phyloP scores from a whole-genome alignment of 257 asterid genomes.

The Thymus mandschuricus region DNA sequence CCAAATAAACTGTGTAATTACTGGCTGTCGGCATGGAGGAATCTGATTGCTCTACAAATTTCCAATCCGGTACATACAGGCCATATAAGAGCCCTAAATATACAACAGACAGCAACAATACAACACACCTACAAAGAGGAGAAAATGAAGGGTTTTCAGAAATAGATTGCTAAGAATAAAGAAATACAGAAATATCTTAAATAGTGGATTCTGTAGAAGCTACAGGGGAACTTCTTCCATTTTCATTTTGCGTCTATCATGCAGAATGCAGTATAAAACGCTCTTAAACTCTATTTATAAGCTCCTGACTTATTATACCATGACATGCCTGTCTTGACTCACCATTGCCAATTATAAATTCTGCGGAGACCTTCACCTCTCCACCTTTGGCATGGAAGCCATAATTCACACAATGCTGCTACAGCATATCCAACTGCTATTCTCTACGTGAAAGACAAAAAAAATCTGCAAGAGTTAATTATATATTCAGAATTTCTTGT shows the following conservation, averaged over 20 bases:
- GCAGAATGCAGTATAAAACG: not conserved
- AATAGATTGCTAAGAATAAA: conserved; percentile 10
- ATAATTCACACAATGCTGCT: conserved; percentile 82
- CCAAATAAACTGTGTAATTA: conserved; percentile 51
- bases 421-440: conserved; percentile 78
- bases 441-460: conserved; percentile 50
- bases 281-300: not conserved
- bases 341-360: conserved; percentile 68
- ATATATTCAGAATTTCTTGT: not conserved
- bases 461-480: conserved; percentile 12
- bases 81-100: conserved; percentile 68
- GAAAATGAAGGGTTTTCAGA: conserved; percentile 26
- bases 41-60: conserved; percentile 43
- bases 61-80: conserved; percentile 80
- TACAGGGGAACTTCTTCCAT: conserved; percentile 11
- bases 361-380: conserved; percentile 40
- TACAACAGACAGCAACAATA: conserved; percentile 47
- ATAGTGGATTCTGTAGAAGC: not conserved
- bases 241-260: not conserved
- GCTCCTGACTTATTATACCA: conserved; percentile 2
- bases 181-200: not conserved
- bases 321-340: conserved; percentile 36
- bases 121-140: conserved; percentile 52
- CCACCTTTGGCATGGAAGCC: conserved; percentile 69
- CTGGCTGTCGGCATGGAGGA: conserved; percentile 36